Evolutionary conservation across 176 grass and related monocot genomes (phyloP).

Genomic region (Microstegium vimineum): DNA sequence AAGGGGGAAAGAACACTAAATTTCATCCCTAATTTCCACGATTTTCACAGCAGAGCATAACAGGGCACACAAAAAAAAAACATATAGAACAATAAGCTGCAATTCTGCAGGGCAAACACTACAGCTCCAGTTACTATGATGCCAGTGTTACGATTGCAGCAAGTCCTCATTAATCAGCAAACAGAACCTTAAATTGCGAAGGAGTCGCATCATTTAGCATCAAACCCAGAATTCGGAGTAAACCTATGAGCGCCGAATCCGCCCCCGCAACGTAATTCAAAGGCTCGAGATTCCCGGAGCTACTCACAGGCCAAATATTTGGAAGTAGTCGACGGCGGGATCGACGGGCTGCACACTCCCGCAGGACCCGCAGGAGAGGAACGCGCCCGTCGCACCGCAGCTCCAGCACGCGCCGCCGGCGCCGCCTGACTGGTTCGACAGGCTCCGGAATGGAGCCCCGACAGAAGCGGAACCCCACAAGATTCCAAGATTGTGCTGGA

Average conservation of each 20-base stretch:
- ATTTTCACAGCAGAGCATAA: not conserved
- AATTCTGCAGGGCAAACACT: not conserved
- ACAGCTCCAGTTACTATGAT: not conserved
- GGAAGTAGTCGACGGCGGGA: slow-evolving; percentile 66
- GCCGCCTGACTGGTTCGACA: slow-evolving; percentile 10
- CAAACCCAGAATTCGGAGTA: not conserved
- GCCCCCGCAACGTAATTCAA: not conserved
- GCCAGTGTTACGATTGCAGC: not conserved
- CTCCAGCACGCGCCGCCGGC: slow-evolving; percentile 57
- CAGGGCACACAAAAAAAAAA: not conserved
- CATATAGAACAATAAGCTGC: not conserved
- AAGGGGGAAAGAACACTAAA: not conserved
- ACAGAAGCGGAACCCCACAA: not conserved
- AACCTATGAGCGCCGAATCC: not conserved
- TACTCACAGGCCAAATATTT: slow-evolving; percentile 89
- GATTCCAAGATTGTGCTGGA: not conserved
- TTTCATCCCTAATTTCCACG: not conserved
- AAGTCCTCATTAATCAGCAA: not conserved
- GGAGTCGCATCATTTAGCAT: not conserved
- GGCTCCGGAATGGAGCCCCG: slow-evolving; percentile 4
- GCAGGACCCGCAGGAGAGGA: slow-evolving; percentile 77
- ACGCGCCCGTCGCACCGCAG: slow-evolving; percentile 54
- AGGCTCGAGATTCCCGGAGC: not conserved
- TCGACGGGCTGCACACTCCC: slow-evolving; percentile 79
- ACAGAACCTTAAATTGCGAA: not conserved